Evolutionary conservation across 2,329 filamentous ascomycete species (phyloP).

Genomic region (Diaporthe ilicicola): DNA sequence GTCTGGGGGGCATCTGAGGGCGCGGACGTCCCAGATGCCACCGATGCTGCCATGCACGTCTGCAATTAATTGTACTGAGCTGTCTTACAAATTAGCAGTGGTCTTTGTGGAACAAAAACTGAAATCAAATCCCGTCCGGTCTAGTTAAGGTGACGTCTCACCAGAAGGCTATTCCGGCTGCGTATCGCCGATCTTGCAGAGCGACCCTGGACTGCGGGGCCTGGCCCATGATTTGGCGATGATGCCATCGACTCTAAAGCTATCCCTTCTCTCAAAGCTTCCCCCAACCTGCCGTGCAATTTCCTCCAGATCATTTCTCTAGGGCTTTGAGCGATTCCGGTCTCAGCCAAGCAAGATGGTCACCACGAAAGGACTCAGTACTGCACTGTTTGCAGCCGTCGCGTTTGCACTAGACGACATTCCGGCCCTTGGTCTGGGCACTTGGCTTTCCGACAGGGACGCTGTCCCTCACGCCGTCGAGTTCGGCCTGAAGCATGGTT

Average conservation of each 20-base stretch:
- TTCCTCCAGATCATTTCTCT: background rate
- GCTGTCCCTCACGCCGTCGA: slow-evolving; percentile 31
- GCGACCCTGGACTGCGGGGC: slow-evolving; percentile 16
- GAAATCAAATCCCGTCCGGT: background rate
- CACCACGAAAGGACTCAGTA: background rate
- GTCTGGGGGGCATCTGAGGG: too few species aligned
- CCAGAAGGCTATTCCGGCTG: background rate
- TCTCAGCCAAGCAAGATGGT: background rate
- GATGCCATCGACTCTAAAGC: slow-evolving; percentile 18
- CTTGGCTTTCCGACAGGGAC: slow-evolving; percentile 32
- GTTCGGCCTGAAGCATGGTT: slow-evolving; percentile 31
- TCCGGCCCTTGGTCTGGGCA: slow-evolving; percentile 31
- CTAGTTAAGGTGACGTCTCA: background rate
- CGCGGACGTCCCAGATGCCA: too few species aligned
- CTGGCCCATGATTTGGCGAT: slow-evolving; percentile 14
- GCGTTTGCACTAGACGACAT: slow-evolving; percentile 28
- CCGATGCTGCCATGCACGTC: too few species aligned
- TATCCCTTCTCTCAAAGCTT: background rate
- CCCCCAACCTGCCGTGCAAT: too few species aligned
- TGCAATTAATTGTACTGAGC: too few species aligned
- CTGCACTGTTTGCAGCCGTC: slow-evolving; percentile 21
- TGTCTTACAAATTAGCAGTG: too few species aligned
- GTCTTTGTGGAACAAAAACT: background rate
- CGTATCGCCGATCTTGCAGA: slow-evolving; percentile 8
- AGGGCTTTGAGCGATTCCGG: too few species aligned